Evolutionary conservation across 305 asterid genomes (phyloP).

Genomic region (Striga hermonthica): DNA sequence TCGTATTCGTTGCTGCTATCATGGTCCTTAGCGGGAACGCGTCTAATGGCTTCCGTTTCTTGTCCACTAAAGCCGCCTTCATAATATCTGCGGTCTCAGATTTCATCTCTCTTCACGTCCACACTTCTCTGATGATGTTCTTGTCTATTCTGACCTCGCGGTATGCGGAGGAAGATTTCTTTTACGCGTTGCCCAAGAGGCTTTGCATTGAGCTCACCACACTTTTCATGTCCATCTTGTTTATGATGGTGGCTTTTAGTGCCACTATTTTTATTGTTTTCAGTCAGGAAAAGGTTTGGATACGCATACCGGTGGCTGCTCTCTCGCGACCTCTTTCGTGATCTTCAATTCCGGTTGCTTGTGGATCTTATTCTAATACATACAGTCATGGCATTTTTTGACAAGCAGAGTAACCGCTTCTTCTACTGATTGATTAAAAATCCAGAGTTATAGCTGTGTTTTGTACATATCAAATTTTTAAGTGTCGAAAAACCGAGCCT

Average conservation of each 20-base stretch:
- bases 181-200: conserved; percentile 5
- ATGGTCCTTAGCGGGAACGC: conserved; percentile 26
- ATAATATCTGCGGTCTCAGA: conserved; percentile 4
- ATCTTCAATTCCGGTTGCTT: too few relatives aligned
- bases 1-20: conserved; percentile 22
- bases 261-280: too few relatives aligned
- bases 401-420: too few relatives aligned
- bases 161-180: conserved; percentile 24
- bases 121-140: conserved; percentile 22
- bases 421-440: too few relatives aligned
- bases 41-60: conserved; percentile 23
- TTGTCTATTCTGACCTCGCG: conserved; percentile 19
- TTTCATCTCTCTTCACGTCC: background rate
- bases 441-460: too few relatives aligned
- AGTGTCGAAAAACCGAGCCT: background rate
- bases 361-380: too few relatives aligned
- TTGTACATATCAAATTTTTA: too few relatives aligned
- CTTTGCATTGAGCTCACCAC: background rate
- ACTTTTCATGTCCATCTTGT: too few relatives aligned
- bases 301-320: conserved; percentile 24
- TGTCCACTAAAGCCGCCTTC: background rate
- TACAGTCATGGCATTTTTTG: too few relatives aligned
- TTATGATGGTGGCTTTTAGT: too few relatives aligned
- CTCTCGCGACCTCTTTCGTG: background rate
- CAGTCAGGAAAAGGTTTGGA: background rate